A percentile compares a stretch with the other conserved stretches of the same genome.
Evolutionary conservation across 257 asterid species (phyloP).

Genomic region (Eustoma russellianum): DNA sequence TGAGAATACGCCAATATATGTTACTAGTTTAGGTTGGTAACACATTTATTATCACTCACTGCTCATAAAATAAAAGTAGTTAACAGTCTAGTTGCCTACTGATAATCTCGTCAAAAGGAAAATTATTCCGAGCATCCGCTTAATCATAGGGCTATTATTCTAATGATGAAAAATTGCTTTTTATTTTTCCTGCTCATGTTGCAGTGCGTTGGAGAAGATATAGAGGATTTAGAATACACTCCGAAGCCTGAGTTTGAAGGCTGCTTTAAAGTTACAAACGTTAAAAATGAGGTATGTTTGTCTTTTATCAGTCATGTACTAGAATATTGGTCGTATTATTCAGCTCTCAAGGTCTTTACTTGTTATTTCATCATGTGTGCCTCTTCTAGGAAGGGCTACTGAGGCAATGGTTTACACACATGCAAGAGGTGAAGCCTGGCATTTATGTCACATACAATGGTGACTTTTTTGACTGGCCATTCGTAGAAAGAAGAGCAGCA

Average conservation of each 20-base stretch:
- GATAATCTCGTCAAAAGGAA: too few relatives aligned
- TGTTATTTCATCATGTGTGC: too few relatives aligned
- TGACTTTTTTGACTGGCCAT: conserved; percentile 99
- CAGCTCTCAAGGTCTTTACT: too few relatives aligned
- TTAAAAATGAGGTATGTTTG: conserved; percentile 71
- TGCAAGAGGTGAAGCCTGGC: conserved; percentile 94
- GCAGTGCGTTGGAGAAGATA: conserved; percentile 94
- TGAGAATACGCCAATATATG: too few relatives aligned
- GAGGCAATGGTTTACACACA: conserved; percentile 73
- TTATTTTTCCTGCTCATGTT: conserved; percentile 7
- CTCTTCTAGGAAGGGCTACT: conserved; percentile 70
- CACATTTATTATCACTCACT: too few relatives aligned
- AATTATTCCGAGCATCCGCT: too few relatives aligned
- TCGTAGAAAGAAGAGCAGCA: conserved; percentile 78
- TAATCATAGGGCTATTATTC: neutral
- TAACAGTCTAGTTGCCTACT: too few relatives aligned
- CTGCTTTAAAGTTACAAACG: conserved; percentile 71
- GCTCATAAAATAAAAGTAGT: too few relatives aligned
- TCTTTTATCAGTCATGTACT: conserved; percentile 8
- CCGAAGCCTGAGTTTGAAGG: conserved; percentile 98
- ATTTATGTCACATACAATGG: conserved; percentile 96
- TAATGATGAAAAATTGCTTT: neutral
- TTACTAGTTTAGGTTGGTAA: too few relatives aligned
- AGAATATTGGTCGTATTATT: neutral
- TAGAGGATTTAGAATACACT: conserved; percentile 93